Conservation (phyloP, 805 yeast species). For the Candida ficus region DNA sequence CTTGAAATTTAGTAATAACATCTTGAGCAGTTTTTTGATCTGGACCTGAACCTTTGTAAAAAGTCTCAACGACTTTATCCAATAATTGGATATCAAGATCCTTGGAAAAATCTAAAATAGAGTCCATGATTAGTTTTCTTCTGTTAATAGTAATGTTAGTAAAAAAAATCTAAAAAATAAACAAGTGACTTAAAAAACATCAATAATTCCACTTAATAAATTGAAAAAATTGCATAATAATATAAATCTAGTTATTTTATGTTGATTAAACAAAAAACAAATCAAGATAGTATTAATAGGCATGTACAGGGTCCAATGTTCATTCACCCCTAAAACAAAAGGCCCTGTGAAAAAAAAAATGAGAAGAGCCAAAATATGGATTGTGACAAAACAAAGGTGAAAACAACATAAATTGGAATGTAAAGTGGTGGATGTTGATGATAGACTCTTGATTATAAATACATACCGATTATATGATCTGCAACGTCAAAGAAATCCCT, state of each 20-base stretch:
- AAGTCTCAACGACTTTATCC: conserved; percentile 81
- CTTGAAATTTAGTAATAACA: conserved; percentile 76
- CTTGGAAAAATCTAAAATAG: conserved; percentile 77
- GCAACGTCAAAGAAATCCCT: neutral
- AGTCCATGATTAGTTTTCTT: conserved; percentile 57
- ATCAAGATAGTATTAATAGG: too few species aligned
- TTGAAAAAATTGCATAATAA: too few species aligned
- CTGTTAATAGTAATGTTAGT: conserved; percentile 3
- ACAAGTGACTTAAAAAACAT: neutral
- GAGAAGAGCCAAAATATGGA: too few species aligned
- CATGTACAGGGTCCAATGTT: too few species aligned
- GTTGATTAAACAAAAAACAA: neutral
- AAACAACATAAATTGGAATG: too few species aligned
- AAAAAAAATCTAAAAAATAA: too few species aligned
- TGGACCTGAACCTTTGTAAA: conserved; percentile 72
- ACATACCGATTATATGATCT: neutral
- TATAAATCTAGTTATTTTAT: too few species aligned
- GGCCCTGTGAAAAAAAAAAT: neutral
- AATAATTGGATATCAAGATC: conserved; percentile 76
- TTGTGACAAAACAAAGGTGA: too few species aligned
- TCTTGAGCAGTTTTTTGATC: conserved; percentile 66
- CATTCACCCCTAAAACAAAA: neutral
- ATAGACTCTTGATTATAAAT: too few species aligned
- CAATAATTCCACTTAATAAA: too few species aligned
- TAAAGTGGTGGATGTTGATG: too few species aligned